Evolutionary conservation across 2,329 filamentous ascomycete species (phyloP), one percentile per base, ranked within the genome.

Genomic region (Microdochium paspali): DNA sequence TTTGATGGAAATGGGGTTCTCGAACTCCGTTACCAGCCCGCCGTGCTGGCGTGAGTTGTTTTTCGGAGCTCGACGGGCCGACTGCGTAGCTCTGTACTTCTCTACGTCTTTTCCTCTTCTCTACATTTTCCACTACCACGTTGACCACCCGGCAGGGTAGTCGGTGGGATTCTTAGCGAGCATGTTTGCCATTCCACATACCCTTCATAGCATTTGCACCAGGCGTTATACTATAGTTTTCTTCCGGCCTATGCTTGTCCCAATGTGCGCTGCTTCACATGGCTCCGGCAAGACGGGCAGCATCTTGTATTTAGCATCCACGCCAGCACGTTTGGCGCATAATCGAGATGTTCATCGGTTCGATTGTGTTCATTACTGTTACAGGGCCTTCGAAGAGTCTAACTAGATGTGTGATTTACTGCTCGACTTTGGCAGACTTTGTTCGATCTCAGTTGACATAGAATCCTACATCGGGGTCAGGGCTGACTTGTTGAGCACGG

Each of bases 1-100:
- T 97, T 96, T 71, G 89, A 88, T 23, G 82, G 83, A 50, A 80
- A 83, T 54, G 97, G 91, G 91, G 82, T 93, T 52, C 74, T 94
- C 13, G 81, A 84, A 56, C 78, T 93, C 66, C 68, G 64, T 50
- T 79, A 77, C 50, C 68, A 68, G 20, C 50, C 42, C 7, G 6
- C n/a, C 7, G n/a, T 18, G 10, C n/a, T 18, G n/a, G 31, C 31
- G 18, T 35, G n/a, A 35, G 31, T 13, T 28, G 7, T 13, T 28
- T 28, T 7, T 13, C 7, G 26, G 26, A 7, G 26, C 13, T 28
- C 26, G 7, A 7, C 26, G 26, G 26, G 26, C 26, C 26, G 26
- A 13, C 26, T 13, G 13, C 13, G 13, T 28, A 13, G 13, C 26
- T 28, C 26, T 28, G 26, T 13, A 28, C 26, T 28, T 7, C 26